These are phyloP conservation scores for Rubroshorea leprosula DNA, from an alignment of 345 rosid species.

Conservation along the genomic window DNA sequence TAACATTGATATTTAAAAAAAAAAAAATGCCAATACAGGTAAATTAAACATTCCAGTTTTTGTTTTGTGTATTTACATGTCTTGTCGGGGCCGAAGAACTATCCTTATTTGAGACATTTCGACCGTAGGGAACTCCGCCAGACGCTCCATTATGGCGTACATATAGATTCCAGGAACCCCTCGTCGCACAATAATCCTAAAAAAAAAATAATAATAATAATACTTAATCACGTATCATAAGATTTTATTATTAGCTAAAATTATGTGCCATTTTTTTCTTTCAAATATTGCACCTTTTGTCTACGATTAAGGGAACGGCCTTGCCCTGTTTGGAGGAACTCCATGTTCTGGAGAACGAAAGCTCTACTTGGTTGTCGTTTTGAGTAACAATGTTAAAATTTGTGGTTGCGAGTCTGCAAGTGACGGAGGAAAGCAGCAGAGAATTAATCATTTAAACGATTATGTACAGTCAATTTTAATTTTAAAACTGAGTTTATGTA, in stretches of 20 bases:
- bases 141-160: constrained; percentile 70
- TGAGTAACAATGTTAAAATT: constrained; percentile 38
- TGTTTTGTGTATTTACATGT: background rate
- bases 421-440: too few relatives aligned
- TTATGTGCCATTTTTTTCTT: too few relatives aligned
- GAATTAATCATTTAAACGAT: too few relatives aligned
- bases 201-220: background rate
- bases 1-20: too few relatives aligned
- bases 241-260: too few relatives aligned
- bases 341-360: constrained; percentile 69
- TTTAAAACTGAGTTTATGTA: too few relatives aligned
- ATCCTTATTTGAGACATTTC: constrained; percentile 83
- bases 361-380: constrained; percentile 53
- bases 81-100: constrained; percentile 62
- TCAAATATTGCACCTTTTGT: constrained; percentile 52
- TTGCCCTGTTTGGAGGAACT: background rate
- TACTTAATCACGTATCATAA: too few relatives aligned
- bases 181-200: constrained; percentile 63
- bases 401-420: constrained; percentile 45
- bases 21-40: constrained; percentile 31
- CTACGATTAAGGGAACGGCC: constrained; percentile 68
- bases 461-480: too few relatives aligned
- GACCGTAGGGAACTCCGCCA: constrained; percentile 72
- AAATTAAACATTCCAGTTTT: too few relatives aligned
- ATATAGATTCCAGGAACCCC: constrained; percentile 63